Evolutionary conservation across 108 stramenopile genomes (phyloP).

Genomic region (Pseudonitzschia multiseries): DNA sequence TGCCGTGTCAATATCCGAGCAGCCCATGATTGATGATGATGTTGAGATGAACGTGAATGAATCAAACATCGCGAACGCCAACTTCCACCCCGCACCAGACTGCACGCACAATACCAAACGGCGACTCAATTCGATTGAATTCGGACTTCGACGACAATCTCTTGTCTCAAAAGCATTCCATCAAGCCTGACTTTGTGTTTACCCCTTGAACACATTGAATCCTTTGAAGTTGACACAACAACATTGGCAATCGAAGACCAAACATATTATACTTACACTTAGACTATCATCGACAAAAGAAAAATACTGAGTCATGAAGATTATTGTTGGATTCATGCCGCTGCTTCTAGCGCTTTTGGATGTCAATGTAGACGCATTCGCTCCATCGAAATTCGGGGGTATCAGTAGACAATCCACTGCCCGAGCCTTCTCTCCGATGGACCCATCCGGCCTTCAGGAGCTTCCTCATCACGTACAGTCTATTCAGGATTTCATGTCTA

Average conservation of each 20-base stretch:
- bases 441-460: constrained; percentile 54
- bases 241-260: background rate
- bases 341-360: constrained; percentile 3
- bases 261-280: no score
- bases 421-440: constrained; percentile 41
- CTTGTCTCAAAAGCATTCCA: background rate
- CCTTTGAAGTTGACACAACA: background rate
- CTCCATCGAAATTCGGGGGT: constrained; percentile 29
- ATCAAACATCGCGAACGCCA: background rate
- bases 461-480: constrained; percentile 49
- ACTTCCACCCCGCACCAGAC: background rate
- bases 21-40: background rate
- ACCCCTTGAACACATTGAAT: no score
- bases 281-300: background rate
- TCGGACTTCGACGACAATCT: no score
- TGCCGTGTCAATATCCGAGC: background rate
- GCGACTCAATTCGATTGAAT: background rate
- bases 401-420: constrained; percentile 22
- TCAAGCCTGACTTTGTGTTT: no score
- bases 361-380: constrained; percentile 42
- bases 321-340: constrained; percentile 6
- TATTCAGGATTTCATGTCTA: constrained; percentile 58
- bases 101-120: background rate
- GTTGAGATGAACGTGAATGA: background rate
- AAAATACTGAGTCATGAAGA: constrained; percentile 35